Base-by-base conservation (phyloP, 2,329 filamentous ascomycete species). In the Teratosphaeria pseudoeucalypti region DNA sequence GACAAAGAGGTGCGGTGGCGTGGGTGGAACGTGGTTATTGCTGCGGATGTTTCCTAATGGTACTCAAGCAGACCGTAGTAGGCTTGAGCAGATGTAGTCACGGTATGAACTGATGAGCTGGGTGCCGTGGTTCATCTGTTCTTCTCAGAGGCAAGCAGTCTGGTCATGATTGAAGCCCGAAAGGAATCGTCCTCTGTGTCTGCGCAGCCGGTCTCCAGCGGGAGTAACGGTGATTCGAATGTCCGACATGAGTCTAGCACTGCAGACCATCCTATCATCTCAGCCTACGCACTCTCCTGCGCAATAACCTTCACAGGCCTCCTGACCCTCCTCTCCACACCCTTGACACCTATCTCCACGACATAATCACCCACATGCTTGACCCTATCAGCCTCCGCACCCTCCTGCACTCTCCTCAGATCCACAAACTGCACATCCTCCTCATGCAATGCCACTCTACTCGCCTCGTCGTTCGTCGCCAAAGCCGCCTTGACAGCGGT, bases 361-460 rank as follows among this genome's bases (percentile, higher is more conserved):
- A 76, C 75, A 68, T 77, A 84, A 58, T 76, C 74, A 53, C 82
- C 82, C 23, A 83, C 64, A 62, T 77, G 71, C 73, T 82, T 83
- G 54, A 84, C 75, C 52, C 76, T 75, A 60, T 75, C 75, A 32
- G 58, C 61, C 16, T 64, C 65, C 14, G 74, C 74, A 27, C 73
- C 71, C 49, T 73, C 71, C 11, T 71, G 23, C 27, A 39, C 56
- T 2, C 1, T 69, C 43, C 65, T 54, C 29, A 69, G 57, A 23
- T 73, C 70, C 55, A 80, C 68, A 65, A 84, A 83, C 6, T 67
- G 72, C 39, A 85, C 74, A 62, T 84, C 78, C 37, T 76, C 74
- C 57, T 81, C 75, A 2, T 72, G 71, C 26, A 84, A 59, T 19
- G 78, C 74, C 2, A 84, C 76, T 19, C 77, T 73, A 34, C 75